Evolutionary conservation across 208 protist genomes (phyloP).

Genomic region (Phytomonas sp.): DNA sequence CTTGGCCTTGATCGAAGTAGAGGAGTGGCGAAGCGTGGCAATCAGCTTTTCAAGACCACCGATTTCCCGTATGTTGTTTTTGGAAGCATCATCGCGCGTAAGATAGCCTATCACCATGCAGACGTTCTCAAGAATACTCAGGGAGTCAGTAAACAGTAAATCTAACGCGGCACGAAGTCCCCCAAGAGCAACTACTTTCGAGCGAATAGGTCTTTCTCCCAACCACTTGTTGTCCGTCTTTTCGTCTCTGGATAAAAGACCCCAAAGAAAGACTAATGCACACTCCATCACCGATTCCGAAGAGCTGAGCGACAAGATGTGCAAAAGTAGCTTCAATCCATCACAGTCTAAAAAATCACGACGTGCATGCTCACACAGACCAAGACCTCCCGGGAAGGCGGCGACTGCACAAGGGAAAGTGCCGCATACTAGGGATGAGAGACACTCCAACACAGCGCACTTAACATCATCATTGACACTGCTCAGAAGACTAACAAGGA

Average conservation of each 20-base stretch:
- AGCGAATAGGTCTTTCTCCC: conserved; percentile 37
- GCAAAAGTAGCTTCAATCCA: conserved; percentile 78
- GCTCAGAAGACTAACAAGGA: conserved; percentile 59
- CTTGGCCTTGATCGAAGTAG: conserved; percentile 87
- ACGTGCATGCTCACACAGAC: conserved; percentile 22
- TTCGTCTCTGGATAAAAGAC: conserved; percentile 67
- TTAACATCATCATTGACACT: conserved; percentile 91
- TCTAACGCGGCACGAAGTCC: conserved; percentile 83
- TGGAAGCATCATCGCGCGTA: conserved; percentile 86
- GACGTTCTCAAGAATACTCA: conserved; percentile 88
- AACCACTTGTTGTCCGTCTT: conserved; percentile 34
- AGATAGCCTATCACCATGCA: conserved; percentile 92
- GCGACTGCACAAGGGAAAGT: conserved; percentile 10
- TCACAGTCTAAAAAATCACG: conserved; percentile 57
- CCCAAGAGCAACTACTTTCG: conserved; percentile 55
- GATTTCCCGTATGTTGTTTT: conserved; percentile 78
- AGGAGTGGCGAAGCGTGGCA: conserved; percentile 81
- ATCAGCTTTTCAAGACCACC: conserved; percentile 88
- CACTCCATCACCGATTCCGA: conserved; percentile 85
- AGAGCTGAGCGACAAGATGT: conserved; percentile 76
- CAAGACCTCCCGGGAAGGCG: conserved; percentile 13
- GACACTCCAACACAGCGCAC: conserved; percentile 71
- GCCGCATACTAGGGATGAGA: conserved; percentile 60
- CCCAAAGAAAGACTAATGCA: conserved; percentile 85
- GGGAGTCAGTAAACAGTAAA: conserved; percentile 86